Conservation (phyloP, 768 basidiomycete genomes). For the Leccinum uliginosum region DNA sequence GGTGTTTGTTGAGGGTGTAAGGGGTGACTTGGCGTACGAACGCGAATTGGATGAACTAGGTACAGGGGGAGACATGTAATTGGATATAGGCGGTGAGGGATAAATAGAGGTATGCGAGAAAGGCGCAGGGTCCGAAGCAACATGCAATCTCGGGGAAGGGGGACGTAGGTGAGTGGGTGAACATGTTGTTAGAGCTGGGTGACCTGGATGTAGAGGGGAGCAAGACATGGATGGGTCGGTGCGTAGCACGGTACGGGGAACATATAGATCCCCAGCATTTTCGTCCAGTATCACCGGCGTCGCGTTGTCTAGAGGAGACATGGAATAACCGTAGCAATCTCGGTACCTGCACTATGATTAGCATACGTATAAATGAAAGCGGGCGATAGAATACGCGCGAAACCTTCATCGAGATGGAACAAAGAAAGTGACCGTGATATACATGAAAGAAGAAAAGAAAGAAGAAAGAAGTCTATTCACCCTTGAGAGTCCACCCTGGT, state of each 20-base stretch:
- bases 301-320: conserved; percentile 27
- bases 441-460: not conserved
- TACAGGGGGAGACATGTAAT: conserved; percentile 16
- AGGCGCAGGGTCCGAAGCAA: conserved; percentile 20
- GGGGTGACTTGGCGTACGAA: conserved; percentile 23
- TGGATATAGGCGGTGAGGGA: conserved; percentile 27
- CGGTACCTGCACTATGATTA: conserved; percentile 22
- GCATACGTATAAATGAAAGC: conserved; percentile 13
- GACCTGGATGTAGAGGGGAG: conserved; percentile 1
- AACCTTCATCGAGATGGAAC: conserved; percentile 5
- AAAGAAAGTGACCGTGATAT: not conserved
- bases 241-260: conserved; percentile 25
- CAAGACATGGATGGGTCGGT: conserved; percentile 11
- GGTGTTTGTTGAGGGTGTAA: conserved; percentile 34
- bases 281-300: conserved; percentile 34
- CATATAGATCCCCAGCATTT: conserved; percentile 15
- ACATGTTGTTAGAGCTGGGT: conserved; percentile 11
- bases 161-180: conserved; percentile 27
- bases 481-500: conserved; percentile 25
- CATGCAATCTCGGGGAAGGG: conserved; percentile 26
- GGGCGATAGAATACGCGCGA: conserved; percentile 7
- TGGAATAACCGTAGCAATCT: conserved; percentile 27
- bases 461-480: conserved; percentile 17
- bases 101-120: conserved; percentile 18
- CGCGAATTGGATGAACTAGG: conserved; percentile 19